Percentiles rank a stretch among this genome's conserved stretches.
phyloP scores from a whole-genome alignment of 148 eudicot species.

The Heliamphora exappendiculata region DNA sequence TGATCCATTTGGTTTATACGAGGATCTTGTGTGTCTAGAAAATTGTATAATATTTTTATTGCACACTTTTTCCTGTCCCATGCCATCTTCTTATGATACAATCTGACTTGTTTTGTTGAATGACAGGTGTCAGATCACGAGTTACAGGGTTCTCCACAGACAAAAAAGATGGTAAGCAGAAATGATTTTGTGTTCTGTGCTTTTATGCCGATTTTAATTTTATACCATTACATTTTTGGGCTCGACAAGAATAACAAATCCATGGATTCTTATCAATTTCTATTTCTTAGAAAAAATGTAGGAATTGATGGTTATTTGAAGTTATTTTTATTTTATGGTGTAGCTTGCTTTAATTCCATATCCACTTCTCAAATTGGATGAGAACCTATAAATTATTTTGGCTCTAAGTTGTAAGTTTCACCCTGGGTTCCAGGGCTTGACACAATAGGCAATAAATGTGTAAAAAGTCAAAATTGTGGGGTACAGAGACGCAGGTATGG shows the following conservation, averaged over 20 bases:
- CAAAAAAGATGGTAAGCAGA: constrained; percentile 65
- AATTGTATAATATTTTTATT: not conserved
- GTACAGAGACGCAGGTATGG: not conserved
- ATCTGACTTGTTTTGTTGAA: constrained; percentile 2
- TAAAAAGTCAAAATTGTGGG: not conserved
- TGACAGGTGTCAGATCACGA: constrained; percentile 46
- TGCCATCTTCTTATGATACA: not conserved
- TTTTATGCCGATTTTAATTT: not conserved
- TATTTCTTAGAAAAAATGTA: not conserved
- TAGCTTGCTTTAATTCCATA: not conserved
- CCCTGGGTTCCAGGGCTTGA: not conserved
- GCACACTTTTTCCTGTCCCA: not conserved
- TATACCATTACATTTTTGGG: not conserved
- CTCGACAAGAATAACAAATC: not conserved
- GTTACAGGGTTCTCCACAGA: constrained; percentile 39
- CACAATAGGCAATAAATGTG: not conserved
- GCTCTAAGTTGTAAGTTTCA: not conserved
- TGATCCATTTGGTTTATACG: not conserved
- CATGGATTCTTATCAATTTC: not conserved
- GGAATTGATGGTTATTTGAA: not conserved
- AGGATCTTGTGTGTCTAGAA: not conserved
- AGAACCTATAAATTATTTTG: not conserved
- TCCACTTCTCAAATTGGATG: not conserved
- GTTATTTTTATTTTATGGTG: not conserved
- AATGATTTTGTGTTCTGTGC: not conserved